Evolutionary conservation across 2,329 filamentous ascomycete genomes (phyloP).

Genomic region (Fusarium pseudograminearum): DNA sequence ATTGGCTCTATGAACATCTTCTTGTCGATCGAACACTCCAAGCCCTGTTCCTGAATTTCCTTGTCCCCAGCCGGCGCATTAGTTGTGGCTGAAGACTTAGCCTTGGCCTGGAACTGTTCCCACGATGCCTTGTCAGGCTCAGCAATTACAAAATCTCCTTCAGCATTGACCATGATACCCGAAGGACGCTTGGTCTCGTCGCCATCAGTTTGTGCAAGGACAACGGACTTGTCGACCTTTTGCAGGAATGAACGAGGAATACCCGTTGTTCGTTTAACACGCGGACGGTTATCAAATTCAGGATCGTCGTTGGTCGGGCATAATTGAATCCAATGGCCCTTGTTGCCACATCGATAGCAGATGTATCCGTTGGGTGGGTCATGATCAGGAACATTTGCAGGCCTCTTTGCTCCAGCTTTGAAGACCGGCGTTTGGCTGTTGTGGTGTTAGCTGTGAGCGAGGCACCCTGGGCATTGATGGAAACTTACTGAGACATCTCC

Average conservation of each 20-base stretch:
- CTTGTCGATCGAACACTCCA: constrained; percentile 97
- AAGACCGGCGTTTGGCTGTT: constrained; percentile 71
- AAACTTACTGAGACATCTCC: constrained; percentile 82
- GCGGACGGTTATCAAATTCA: constrained; percentile 91
- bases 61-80: constrained; percentile 84
- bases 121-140: constrained; percentile 95
- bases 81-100: constrained; percentile 86
- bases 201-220: constrained; percentile 77
- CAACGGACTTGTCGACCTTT: constrained; percentile 90
- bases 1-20: constrained; percentile 98
- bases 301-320: constrained; percentile 99
- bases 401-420: constrained; percentile 72
- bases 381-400: constrained; percentile 86
- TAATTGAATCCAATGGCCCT: constrained; percentile 99
- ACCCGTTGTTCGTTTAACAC: constrained; percentile 95
- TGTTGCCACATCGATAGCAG: constrained; percentile 95
- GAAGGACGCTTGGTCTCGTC: constrained; percentile 87
- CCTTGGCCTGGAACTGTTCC: constrained; percentile 96
- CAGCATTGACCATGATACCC: constrained; percentile 96
- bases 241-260: constrained; percentile 96
- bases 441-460: constrained; percentile 50
- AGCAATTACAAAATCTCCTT: constrained; percentile 97
- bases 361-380: constrained; percentile 94
- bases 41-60: constrained; percentile 86
- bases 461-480: constrained; percentile 3